Evolutionary conservation across 306 rosid genomes (phyloP).

Genomic region (Cicer bijugum): DNA sequence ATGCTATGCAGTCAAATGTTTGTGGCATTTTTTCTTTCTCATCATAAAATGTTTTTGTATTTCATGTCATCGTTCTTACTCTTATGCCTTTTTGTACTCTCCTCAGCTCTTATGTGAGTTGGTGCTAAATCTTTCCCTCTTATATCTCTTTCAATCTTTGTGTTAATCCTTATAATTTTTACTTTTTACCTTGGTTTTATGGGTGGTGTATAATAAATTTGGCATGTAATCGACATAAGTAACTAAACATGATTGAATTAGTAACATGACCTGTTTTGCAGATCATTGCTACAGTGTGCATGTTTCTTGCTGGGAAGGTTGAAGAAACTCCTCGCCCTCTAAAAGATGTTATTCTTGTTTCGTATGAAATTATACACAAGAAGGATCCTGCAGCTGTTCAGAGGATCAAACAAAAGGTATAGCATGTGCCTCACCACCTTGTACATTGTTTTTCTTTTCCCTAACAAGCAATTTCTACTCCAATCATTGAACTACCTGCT

Average conservation of each 20-base stretch:
- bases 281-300: conserved; percentile 5
- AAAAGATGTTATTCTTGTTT: conserved; percentile 85
- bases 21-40: too few relatives aligned
- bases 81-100: too few relatives aligned
- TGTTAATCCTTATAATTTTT: background rate
- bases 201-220: background rate
- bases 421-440: conserved; percentile 2
- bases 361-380: conserved; percentile 86
- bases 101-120: too few relatives aligned
- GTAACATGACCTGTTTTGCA: conserved; percentile 20
- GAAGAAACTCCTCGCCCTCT: background rate
- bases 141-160: background rate
- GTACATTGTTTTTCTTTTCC: background rate
- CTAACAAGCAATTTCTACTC: background rate
- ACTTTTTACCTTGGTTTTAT: background rate
- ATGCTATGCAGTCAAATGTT: too few relatives aligned
- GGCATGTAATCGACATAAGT: conserved; percentile 22
- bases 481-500: background rate
- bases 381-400: conserved; percentile 87
- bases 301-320: conserved; percentile 6
- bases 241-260: conserved; percentile 43
- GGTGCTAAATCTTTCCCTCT: too few relatives aligned
- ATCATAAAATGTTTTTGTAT: too few relatives aligned
- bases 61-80: too few relatives aligned
- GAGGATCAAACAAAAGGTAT: conserved; percentile 89